Percentiles rank a stretch among this genome's conserved stretches.
phyloP scores from a whole-genome alignment of 2,329 filamentous ascomycete species.

The Alternaria triticimaculans region DNA sequence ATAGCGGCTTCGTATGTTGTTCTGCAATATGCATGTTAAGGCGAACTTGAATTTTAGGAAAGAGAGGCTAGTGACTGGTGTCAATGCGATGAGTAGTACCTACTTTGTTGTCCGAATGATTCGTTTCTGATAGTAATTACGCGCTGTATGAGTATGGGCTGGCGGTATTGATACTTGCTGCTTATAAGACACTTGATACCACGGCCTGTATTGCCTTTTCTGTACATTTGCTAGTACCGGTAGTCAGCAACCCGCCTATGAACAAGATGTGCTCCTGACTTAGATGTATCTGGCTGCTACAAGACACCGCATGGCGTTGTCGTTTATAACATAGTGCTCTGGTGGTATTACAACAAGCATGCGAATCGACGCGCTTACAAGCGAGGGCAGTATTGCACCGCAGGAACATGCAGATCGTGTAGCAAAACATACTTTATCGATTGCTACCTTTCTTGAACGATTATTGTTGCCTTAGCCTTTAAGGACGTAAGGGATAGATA shows the following conservation, averaged over 20 bases:
- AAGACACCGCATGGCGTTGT: not conserved
- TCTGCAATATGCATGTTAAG: not conserved
- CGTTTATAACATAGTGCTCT: not conserved
- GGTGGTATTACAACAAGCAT: not conserved
- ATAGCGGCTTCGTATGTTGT: not conserved
- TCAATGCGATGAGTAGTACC: not conserved
- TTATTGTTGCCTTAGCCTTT: not conserved
- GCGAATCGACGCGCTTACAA: not conserved
- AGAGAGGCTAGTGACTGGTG: not conserved
- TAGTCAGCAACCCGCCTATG: not conserved
- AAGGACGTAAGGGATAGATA: not conserved
- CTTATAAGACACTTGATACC: not conserved
- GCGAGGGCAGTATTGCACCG: not conserved
- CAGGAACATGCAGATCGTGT: not conserved
- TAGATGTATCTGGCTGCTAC: not conserved
- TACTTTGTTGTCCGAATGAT: not conserved
- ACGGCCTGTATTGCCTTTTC: not conserved
- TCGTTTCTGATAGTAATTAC: not conserved
- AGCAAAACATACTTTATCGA: not conserved
- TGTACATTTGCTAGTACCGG: not conserved
- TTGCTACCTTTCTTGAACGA: not conserved
- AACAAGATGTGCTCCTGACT: not conserved
- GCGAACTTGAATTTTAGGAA: not conserved
- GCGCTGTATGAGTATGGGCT: not conserved
- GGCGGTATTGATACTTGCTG: not conserved